Base-by-base conservation (phyloP, 2,329 filamentous ascomycete genomes). In the Botryotinia globosa region DNA sequence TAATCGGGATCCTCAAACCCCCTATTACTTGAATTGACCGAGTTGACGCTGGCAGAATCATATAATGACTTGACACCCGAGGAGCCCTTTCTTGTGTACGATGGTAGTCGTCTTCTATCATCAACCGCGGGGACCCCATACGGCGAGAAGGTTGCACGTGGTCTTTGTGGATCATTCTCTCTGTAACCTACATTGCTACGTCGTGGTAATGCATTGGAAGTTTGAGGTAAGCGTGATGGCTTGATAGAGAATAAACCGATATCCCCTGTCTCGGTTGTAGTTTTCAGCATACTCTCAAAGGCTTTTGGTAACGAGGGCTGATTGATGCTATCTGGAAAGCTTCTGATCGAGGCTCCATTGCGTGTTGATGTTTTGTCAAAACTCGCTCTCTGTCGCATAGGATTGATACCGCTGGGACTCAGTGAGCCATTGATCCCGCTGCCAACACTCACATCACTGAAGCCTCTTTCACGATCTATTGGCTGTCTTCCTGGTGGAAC, bases 251-350 rank as follows among this genome's bases (percentile, higher is more conserved):
- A 90, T 67, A 87, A 81, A 7, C 88, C 88, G 75, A 89, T 88
- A 76, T 91, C 88, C n/a, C 89, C 88, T 14, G 88, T 89, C 78
- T 91, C 89, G 0, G 88, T 90, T 1, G 87, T 90, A 5, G 86
- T 90, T 81, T 87, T 90, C 73, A 91, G 82, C 89, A 91, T 90
- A 79, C 87, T 86, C 76, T 89, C 85, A n/a, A 90, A 81, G 2
- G 86, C 86, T 8, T 85, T 87, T 0, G 87, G 86, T 1, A 79
- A 51, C 83, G 86, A 63, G 81, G 82, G 22, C 85, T 82, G 68
- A 86, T 80, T 42, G 79, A 78, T 44, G 81, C 76, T 77, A 64
- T 79, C 77, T 44, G 74, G 69, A 78, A 72, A 84, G 84, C 72
- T 85, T 83, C 67, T 83, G 83, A 70, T 62, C 34, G 73, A 85